These are phyloP conservation scores for Aquanectria penicillioides DNA, from an alignment of 2,329 filamentous ascomycete species.

Conservation along the genomic window DNA sequence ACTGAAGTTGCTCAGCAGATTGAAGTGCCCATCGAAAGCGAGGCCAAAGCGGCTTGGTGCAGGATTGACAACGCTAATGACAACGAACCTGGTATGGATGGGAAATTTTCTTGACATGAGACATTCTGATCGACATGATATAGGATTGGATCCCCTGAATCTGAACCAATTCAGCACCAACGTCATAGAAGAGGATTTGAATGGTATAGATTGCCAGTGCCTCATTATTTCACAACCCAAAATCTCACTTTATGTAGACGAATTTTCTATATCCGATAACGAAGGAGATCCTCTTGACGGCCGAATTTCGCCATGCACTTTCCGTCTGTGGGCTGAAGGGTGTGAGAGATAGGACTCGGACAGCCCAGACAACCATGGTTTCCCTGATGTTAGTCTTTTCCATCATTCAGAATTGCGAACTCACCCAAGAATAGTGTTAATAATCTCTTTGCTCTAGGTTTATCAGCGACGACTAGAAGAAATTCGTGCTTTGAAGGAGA, in stretches of 20 bases:
- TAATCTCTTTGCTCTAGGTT: neutral
- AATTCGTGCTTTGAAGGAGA: neutral
- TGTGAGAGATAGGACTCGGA: slow-evolving; percentile 43
- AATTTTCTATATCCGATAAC: slow-evolving; percentile 48
- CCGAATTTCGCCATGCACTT: slow-evolving; percentile 54
- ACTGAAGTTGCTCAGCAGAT: neutral
- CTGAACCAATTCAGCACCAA: too few relatives aligned
- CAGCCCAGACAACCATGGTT: slow-evolving; percentile 5
- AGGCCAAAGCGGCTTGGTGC: neutral
- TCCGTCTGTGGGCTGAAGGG: slow-evolving; percentile 50
- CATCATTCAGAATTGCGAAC: neutral
- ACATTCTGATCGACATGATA: neutral
- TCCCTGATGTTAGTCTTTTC: slow-evolving; percentile 16
- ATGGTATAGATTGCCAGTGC: neutral
- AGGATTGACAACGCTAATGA: too few relatives aligned
- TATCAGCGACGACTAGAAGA: slow-evolving; percentile 8
- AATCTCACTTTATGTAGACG: neutral
- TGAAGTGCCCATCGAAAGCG: neutral
- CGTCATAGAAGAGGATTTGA: neutral
- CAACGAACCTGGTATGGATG: too few relatives aligned
- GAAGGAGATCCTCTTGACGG: slow-evolving; percentile 51
- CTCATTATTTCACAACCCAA: neutral
- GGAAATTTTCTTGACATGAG: too few relatives aligned
- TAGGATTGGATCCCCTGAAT: neutral
- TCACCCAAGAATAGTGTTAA: neutral